Evolutionary conservation across 2,329 filamentous ascomycete genomes (phyloP), one percentile per base, ranked within the genome.

Genomic region (Penicillium griseofulvum): DNA sequence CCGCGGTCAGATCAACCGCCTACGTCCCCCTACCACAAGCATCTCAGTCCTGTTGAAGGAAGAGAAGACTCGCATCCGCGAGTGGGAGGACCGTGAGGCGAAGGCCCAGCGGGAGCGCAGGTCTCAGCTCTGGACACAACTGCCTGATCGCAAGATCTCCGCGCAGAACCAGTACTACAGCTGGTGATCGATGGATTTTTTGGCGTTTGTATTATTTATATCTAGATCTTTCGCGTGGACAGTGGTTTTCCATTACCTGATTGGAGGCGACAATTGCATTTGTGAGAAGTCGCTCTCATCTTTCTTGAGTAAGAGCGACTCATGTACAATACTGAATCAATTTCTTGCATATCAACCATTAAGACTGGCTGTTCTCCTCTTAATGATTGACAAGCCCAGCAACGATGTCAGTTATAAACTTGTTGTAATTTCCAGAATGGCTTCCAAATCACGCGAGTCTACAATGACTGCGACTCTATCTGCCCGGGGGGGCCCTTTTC

Each of bases 141-240:
- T 97, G 50, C 93, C 93, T 8, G 90, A 97, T 73, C 85, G 92
- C 58, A 89, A 88, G 7, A 81, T 99, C 52, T 87, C 87, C 58
- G 87, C 87, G 34, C 92, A 97, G 78, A 84, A 89, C 65, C 93
- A 91, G 70, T 95, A 94, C 74, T 95, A 95, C 75, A 85, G 89
- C 58, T 99, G 93, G 93, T 97, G 87, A 70, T 62, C 45, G 43
- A 57, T 52, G 34, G 43, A 57, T 52, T 31, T 52, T 62, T 63
- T 61, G 67, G 68, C 67, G 65, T 69, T 59, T 69, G 61, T 68
- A 65, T 67, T 66, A 65, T 67, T 63, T 66, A 58, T 62, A 62
- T 56, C 54, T 54, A 51, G 54, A 57, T 63, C 49, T 56, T 55
- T 54, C 63, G 53, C 56, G 52, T 59, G 62, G 54, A 54, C 45